Percentiles rank a stretch among this genome's conserved stretches.
These are phyloP conservation scores for Ogataea allantospora DNA, from an alignment of 805 yeast species.

Conservation along the genomic window DNA sequence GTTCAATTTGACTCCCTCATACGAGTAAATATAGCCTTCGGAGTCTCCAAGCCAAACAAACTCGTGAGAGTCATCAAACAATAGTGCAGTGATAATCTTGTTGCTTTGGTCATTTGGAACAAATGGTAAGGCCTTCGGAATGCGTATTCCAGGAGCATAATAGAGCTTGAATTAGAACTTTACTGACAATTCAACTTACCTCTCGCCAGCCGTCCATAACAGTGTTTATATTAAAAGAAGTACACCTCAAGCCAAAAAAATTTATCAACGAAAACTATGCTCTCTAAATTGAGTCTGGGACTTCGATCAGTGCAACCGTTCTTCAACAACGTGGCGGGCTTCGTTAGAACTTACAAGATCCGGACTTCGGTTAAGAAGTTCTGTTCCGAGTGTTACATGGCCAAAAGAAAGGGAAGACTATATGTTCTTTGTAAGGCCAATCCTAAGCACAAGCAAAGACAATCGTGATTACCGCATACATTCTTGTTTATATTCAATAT, in stretches of 20 bases:
- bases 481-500: constrained; percentile 1
- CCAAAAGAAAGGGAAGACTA: constrained; percentile 92
- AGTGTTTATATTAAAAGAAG: background rate
- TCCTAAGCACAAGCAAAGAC: constrained; percentile 93
- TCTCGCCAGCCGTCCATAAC: constrained; percentile 53
- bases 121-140: constrained; percentile 26
- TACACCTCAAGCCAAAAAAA: constrained; percentile 12
- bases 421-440: constrained; percentile 91
- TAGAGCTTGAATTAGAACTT: constrained; percentile 29
- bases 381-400: constrained; percentile 88
- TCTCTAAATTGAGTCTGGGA: constrained; percentile 29
- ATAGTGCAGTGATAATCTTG: constrained; percentile 32
- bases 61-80: constrained; percentile 72
- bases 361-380: constrained; percentile 91
- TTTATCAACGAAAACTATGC: constrained; percentile 18
- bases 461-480: constrained; percentile 46
- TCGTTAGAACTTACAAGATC: constrained; percentile 78
- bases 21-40: constrained; percentile 47
- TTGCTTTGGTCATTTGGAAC: constrained; percentile 18
- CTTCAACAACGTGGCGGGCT: constrained; percentile 16
- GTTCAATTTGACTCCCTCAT: constrained; percentile 44
- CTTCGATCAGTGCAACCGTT: constrained; percentile 21
- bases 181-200: constrained; percentile 31
- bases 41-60: constrained; percentile 84
- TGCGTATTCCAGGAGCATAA: constrained; percentile 28